Base-by-base conservation (phyloP, 139 green algal genomes). In the Haematococcus lacustris region DNA sequence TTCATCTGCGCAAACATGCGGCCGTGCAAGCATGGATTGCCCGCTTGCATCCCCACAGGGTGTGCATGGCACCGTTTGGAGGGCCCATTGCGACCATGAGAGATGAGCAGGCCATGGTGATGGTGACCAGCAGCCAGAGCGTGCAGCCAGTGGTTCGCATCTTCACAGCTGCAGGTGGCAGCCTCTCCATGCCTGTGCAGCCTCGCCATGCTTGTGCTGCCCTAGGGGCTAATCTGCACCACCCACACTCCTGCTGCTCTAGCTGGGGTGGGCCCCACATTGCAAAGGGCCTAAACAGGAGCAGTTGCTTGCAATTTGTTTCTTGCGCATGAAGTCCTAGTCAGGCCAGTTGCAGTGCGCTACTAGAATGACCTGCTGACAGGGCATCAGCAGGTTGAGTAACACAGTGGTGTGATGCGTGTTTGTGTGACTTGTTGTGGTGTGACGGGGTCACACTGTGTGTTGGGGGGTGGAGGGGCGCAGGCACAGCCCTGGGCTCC, bases 21-120 rank as follows among this genome's bases (percentile, higher is more conserved):
- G n/a, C n/a, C n/a, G n/a, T n/a, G n/a, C n/a, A n/a, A n/a, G n/a
- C n/a, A n/a, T n/a, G n/a, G n/a, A n/a, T n/a, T n/a, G n/a, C n/a
- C n/a, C n/a, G n/a, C n/a, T n/a, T n/a, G n/a, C n/a, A n/a, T n/a
- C 5, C 57, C 35, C 68, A 50, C 78, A 89, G 86, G 47, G 66
- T 92, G 38, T 75, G 79, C 37, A 80, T 57, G 21, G 82, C 83
- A 0, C 70, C 75, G 0, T 93, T 83, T 76, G 93, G 89, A 6
- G 93, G 93, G 5, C 92, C 92, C 13, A 85, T 97, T 23, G 93
- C 92, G 0, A 78, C 82, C 25, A 76, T 94, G 13, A 79, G 92
- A 0, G 93, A 98, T 76, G 90, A 96, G 39, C 68, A 89, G 91
- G 66, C 63, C 37, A 81, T 95, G 26, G 79, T 96, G 41, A 71